phyloP scores from a whole-genome alignment of 352 stramenopile species.

The Halophytophthora polymorphica region DNA sequence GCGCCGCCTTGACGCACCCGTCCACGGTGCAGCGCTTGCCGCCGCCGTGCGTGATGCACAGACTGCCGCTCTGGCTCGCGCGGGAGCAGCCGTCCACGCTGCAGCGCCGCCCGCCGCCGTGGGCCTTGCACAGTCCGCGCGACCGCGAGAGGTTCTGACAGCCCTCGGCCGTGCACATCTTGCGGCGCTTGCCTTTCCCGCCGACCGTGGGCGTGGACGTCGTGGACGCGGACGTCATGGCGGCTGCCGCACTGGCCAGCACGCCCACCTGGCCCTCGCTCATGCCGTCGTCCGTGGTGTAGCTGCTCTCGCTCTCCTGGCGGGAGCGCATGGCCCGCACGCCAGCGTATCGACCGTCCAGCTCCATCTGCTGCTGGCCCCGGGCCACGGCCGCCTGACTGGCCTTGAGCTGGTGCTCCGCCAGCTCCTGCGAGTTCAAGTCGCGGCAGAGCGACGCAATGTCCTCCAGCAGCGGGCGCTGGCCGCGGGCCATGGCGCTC shows the following conservation, averaged over 20 bases:
- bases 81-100: constrained; percentile 77
- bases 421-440: constrained; percentile 66
- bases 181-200: constrained; percentile 65
- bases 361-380: too few relatives aligned
- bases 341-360: too few relatives aligned
- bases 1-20: constrained; percentile 71
- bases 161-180: constrained; percentile 77
- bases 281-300: constrained; percentile 26
- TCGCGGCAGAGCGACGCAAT: constrained; percentile 78
- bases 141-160: constrained; percentile 79
- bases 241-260: neutral
- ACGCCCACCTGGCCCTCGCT: constrained; percentile 18
- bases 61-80: constrained; percentile 72
- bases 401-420: constrained; percentile 14
- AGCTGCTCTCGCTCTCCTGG: constrained; percentile 29
- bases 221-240: constrained; percentile 8
- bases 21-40: constrained; percentile 83
- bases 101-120: too few relatives aligned
- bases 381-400: constrained; percentile 19
- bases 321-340: constrained; percentile 23
- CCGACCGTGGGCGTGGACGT: constrained; percentile 11
- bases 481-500: constrained; percentile 26
- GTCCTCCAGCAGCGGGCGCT: constrained; percentile 64
- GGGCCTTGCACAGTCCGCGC: constrained; percentile 77
- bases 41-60: constrained; percentile 82